Percentiles rank a stretch among this genome's conserved stretches.
Evolutionary conservation across 2,329 filamentous ascomycete species (phyloP).

Genomic region (Fusarium redolens): DNA sequence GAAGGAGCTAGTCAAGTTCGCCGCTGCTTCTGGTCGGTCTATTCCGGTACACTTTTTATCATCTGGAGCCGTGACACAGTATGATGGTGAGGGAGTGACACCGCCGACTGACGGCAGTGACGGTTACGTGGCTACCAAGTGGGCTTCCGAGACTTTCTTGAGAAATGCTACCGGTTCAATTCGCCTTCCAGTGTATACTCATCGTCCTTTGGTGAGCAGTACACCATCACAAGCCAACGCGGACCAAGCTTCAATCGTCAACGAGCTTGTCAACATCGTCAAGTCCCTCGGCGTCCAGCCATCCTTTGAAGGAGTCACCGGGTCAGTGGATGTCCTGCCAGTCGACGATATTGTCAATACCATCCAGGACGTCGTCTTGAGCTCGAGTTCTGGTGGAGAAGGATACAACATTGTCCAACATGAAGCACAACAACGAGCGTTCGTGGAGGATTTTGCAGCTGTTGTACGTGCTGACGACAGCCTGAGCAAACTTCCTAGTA

Average conservation of each 20-base stretch:
- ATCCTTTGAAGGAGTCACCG: neutral
- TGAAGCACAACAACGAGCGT: neutral
- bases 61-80: neutral
- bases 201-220: neutral
- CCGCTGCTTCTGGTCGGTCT: neutral
- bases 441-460: neutral
- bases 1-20: neutral
- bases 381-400: neutral
- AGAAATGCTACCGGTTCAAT: neutral
- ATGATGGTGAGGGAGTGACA: accelerated
- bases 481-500: neutral
- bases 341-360: accelerated
- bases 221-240: accelerated
- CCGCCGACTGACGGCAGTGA: neutral
- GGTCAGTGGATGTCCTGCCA: neutral
- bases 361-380: accelerated
- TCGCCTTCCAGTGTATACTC: neutral
- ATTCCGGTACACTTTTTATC: neutral
- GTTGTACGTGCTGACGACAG: accelerated
- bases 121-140: neutral
- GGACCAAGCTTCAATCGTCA: neutral
- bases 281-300: neutral
- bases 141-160: neutral
- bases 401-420: neutral
- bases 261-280: neutral